Evolutionary conservation across 192 early-diverging fungal genomes (phyloP), one percentile per base, ranked within the genome.

Genomic region (Entomortierella beljakovae): DNA sequence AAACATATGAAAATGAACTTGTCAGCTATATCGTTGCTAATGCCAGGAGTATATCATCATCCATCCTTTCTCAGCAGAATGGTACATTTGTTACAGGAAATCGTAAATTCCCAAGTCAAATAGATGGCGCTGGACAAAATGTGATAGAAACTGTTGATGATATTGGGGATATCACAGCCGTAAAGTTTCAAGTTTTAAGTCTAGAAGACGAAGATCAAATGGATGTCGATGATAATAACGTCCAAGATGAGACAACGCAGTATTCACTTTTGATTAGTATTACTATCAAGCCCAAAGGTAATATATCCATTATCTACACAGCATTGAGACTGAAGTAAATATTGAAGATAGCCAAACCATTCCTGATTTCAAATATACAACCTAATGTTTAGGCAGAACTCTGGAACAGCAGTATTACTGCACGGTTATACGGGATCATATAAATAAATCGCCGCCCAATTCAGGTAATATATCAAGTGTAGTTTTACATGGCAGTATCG

Each of bases 281-380:
- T 28, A 79, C 67, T 25, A 50, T 79, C 48, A 57, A 57, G 28
- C 75, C 75, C 2, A 79, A 79, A 79, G 75, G 74, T 69, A 63
- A 6, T 16, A 26, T 20, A 46, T 3, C 3, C 7, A 10, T 20
- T 20, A 46, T 20, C 11, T 5, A 13, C 6, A 13, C 6, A 6
- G 37, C 37, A 38, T 8, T 13, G 13, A 38, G 13, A 38, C 6
- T 13, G 13, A 13, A 13, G 6, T 38, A 13, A 8, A 8, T 38
- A 8, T 6, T 38, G 13, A 8, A 38, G 37, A 38, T 38, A 38
- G 37, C 13, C 6, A 13, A 6, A 13, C 37, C 9, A 23, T 13
- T 26, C 23, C 3, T 53, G 51, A n/a, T n/a, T n/a, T n/a, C n/a
- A n/a, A n/a, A n/a, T n/a, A n/a, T n/a, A n/a, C n/a, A n/a, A n/a